Base-by-base conservation (phyloP, 805 yeast genomes). In the Starmerella scarabaei region DNA sequence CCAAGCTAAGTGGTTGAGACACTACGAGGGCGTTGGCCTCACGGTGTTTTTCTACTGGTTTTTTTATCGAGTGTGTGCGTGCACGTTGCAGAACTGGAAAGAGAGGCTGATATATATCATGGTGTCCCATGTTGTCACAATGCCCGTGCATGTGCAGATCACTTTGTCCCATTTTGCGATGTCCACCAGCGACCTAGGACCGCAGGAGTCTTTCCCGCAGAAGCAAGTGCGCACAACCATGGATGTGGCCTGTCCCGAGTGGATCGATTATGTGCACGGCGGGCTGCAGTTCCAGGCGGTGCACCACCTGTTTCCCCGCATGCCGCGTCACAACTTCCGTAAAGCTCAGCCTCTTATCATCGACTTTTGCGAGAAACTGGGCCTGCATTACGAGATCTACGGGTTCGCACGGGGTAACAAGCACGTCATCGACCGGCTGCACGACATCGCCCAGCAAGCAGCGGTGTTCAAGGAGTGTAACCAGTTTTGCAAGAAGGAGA, bases 131-230 rank as follows among this genome's bases (percentile, higher is more conserved):
- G 55, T 82, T 7, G 70, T 81, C 11, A 80, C 94, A 2, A 82
- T 83, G 93, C 69, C 86, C 29, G 88, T 84, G n/a, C 95, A 84
- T 58, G 94, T 84, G 24, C 94, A 85, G 57, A 84, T 84, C 60
- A 82, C 93, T 0, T 66, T 84, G 32, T 77, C 86, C 12, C 95
- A 84, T 58, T 84, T 84, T 64, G 94, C 94, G 28, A 85, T 84
- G 93, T 80, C 93, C 1, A 85, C 94, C 0, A 69, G 91, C 4
- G 93, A 84, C 54, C 62, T 84, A 15, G 94, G 94, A 1, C 70
- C 73, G 7, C 69, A 77, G 32, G 95, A 84, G 57, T 69, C 84
- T 6, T 84, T 84, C 54, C 72, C 77, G 0, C 76, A 80, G 44
- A 69, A 91, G 48, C 94, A 84, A 60, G 55, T 84, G 3, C 68